A percentile compares a stretch with the other conserved stretches of the same genome.
These are phyloP conservation scores for Thalassiosira mediterranea DNA, from an alignment of 352 stramenopile species.

Conservation along the genomic window DNA sequence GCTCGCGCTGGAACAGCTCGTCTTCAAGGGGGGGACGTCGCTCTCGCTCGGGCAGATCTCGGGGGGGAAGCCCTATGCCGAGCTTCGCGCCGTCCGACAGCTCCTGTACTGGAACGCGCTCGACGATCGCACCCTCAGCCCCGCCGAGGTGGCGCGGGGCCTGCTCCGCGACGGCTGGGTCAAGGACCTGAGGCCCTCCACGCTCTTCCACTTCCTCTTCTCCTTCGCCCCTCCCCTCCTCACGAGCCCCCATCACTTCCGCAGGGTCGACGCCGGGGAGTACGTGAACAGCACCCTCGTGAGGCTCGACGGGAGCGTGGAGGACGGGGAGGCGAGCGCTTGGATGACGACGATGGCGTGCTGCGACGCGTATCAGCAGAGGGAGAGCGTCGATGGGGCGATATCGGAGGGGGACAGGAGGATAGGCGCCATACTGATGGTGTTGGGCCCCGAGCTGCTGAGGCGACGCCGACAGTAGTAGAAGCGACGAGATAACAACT, in stretches of 20 bases:
- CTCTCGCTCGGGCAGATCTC: slow-evolving; percentile 67
- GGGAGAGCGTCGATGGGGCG: slow-evolving; percentile 60
- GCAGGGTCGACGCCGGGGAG: slow-evolving; percentile 70
- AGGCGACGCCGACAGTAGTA: slow-evolving; percentile 44
- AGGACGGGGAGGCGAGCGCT: slow-evolving; percentile 76
- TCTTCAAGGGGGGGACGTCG: slow-evolving; percentile 60
- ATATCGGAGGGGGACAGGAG: slow-evolving; percentile 68
- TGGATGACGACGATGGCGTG: slow-evolving; percentile 81
- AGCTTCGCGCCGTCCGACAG: slow-evolving; percentile 76
- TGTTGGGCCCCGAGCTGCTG: slow-evolving; percentile 78
- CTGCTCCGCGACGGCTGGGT: slow-evolving; percentile 78
- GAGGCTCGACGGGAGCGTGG: slow-evolving; percentile 67
- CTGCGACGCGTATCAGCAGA: slow-evolving; percentile 81
- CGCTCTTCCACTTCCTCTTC: slow-evolving; percentile 81
- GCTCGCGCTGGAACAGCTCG: slow-evolving; percentile 75
- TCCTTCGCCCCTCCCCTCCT: slow-evolving; percentile 74
- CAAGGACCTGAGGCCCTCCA: slow-evolving; percentile 78
- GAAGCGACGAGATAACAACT: no score
- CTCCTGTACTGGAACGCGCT: slow-evolving; percentile 83
- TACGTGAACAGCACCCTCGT: slow-evolving; percentile 75
- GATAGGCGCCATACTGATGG: slow-evolving; percentile 72
- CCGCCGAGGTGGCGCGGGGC: slow-evolving; percentile 63
- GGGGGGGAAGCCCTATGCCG: slow-evolving; percentile 75
- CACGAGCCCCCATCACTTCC: slow-evolving; percentile 80
- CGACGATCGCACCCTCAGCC: slow-evolving; percentile 61